Evolutionary conservation across 495 filamentous ascomycete genomes (phyloP).

Genomic region (Aspergillus bridgeri): DNA sequence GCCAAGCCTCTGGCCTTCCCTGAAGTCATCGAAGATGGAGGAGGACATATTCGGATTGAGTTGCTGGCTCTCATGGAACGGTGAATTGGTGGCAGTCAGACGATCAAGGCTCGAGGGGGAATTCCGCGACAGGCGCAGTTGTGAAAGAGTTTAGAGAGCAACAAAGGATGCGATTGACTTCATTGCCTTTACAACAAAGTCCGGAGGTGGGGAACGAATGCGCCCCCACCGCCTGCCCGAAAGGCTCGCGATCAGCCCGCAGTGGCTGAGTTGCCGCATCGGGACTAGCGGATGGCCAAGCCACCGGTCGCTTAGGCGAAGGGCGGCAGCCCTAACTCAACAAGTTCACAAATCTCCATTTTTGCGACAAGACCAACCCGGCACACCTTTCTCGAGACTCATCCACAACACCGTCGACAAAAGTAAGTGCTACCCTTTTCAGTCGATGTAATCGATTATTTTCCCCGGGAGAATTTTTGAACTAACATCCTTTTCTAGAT

Average conservation of each 20-base stretch:
- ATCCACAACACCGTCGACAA: slow-evolving; percentile 55
- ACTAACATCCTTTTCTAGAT: slow-evolving; percentile 38
- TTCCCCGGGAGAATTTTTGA: slow-evolving; percentile 4
- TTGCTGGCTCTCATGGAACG: not conserved
- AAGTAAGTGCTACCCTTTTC: slow-evolving; percentile 41
- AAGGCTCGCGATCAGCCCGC: slow-evolving; percentile 1
- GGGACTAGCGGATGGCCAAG: slow-evolving; percentile 25
- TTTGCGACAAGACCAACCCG: slow-evolving; percentile 39
- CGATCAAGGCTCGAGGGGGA: not conserved
- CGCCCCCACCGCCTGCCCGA: not conserved
- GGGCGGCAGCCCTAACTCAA: slow-evolving; percentile 49
- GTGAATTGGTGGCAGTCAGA: not conserved
- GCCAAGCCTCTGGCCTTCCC: slow-evolving; percentile 47
- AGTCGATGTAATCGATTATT: not conserved
- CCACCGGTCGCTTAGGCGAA: slow-evolving; percentile 47
- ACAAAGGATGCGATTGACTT: slow-evolving; percentile 3
- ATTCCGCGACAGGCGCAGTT: not conserved
- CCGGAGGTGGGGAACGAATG: slow-evolving; percentile 7
- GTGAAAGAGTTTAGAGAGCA: too few species aligned
- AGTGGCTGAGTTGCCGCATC: slow-evolving; percentile 19
- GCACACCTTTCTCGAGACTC: slow-evolving; percentile 41
- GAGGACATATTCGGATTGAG: slow-evolving; percentile 52
- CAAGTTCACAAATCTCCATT: slow-evolving; percentile 48
- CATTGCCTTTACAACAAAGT: not conserved
- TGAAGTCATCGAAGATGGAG: slow-evolving; percentile 58